Evolutionary conservation across 169 alveolate species (phyloP), one percentile per base, ranked within the genome.

Genomic region (Plasmodium vinckei): DNA sequence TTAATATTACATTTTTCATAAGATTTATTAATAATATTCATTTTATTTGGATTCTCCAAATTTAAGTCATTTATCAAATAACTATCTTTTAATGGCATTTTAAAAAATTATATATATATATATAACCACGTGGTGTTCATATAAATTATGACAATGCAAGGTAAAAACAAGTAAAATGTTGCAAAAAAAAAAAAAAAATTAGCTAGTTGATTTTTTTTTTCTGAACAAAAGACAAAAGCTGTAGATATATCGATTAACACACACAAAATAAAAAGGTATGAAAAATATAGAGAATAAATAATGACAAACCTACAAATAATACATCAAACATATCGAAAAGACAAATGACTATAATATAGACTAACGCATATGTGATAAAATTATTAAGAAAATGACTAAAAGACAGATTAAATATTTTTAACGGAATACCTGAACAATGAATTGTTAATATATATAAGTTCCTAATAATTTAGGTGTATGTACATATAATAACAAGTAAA

Each of bases 61-160:
- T 13, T 72, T 5, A 33, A 15, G 1, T 9, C 70, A 15, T 61
- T 27, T 49, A 19, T 17, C 25, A 57, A 5, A 25, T 39, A 56
- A 15, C 49, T 56, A 15, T 46, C 63, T n/a, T n/a, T 61, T 54
- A 75, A n/a, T 39, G 64, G 47, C 70, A 68, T 75, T 39, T 13
- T 71, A 46, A 10, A 61, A 9, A 25, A 6, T 19, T 61, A 12
- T 15, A 17, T 25, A n/a, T n/a, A n/a, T n/a, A 25, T 57, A 42
- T 57, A 17, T 25, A 27, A 10, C 9, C 19, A 61, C 19, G 9
- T 61, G 49, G 13, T 19, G 65, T 57, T 57, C 65, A 57, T 57
- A 57, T 57, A 33, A 33, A 19, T 61, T 61, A 19, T 61, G 71
- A 61, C 71, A 9, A 27, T n/a, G 71, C 49, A 61, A 61, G 71